phyloP scores from a whole-genome alignment of 2,329 filamentous ascomycete species.

The Cytospora chrysosperma region DNA sequence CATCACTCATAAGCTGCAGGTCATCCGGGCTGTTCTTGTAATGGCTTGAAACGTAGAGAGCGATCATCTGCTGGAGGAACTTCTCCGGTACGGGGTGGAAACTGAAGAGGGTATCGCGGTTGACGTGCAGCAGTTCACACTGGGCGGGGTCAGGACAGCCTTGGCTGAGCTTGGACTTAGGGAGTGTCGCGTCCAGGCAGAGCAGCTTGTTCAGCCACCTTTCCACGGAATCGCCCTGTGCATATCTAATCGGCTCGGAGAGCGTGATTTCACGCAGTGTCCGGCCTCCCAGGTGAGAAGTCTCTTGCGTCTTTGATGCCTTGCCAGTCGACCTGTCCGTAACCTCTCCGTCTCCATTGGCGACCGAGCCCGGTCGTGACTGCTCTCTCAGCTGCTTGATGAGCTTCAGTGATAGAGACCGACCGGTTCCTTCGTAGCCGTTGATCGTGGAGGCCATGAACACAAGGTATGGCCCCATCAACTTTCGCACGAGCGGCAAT shows the following conservation, averaged over 20 bases:
- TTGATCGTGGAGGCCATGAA: conserved; percentile 99
- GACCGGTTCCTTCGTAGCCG: conserved; percentile 94
- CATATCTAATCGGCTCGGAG: conserved; percentile 91
- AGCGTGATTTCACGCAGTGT: conserved; percentile 90
- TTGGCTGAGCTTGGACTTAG: conserved; percentile 69
- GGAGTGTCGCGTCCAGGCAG: conserved; percentile 89
- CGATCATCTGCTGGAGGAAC: conserved; percentile 97
- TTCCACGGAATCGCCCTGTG: conserved; percentile 85
- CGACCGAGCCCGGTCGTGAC: conserved; percentile 64
- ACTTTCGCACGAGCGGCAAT: conserved; percentile 83
- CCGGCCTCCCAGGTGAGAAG: conserved; percentile 60
- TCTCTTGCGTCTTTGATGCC: conserved; percentile 61
- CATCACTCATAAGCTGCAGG: conserved; percentile 97
- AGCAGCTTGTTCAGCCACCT: conserved; percentile 94
- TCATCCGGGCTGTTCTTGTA: conserved; percentile 99
- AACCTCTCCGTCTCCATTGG: conserved; percentile 61
- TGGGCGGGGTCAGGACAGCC: conserved; percentile 88
- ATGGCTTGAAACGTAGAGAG: conserved; percentile 92
- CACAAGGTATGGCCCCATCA: conserved; percentile 94
- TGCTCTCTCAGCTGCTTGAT: conserved; percentile 97
- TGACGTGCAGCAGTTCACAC: conserved; percentile 90
- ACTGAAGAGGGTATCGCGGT: conserved; percentile 95
- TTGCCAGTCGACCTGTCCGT: conserved; percentile 79
- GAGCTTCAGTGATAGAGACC: conserved; percentile 90
- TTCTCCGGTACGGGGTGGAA: conserved; percentile 97